A percentile compares a stretch with the other conserved stretches of the same genome.
Evolutionary conservation across 2,329 filamentous ascomycete genomes (phyloP).

Genomic region (Fusarium poae): DNA sequence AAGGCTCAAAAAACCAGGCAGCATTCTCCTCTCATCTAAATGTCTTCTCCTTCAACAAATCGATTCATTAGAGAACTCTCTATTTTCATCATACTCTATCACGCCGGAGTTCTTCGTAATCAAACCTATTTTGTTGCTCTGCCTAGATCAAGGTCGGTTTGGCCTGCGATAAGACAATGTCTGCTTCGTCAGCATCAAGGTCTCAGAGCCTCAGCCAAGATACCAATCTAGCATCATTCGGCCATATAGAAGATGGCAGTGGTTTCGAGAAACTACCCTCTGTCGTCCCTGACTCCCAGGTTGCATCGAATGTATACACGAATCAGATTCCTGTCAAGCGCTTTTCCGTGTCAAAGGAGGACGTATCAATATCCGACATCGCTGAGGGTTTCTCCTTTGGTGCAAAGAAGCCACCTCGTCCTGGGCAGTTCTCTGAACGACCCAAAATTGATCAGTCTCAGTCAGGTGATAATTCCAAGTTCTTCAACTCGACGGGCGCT

Average conservation of each 20-base stretch:
- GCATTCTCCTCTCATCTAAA: neutral
- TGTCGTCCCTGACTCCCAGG: slow-evolving; percentile 28
- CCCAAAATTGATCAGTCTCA: slow-evolving; percentile 31
- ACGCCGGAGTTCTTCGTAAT: neutral
- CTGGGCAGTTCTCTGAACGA: slow-evolving; percentile 41
- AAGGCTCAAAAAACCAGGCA: neutral
- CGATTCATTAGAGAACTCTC: neutral
- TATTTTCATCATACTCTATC: neutral
- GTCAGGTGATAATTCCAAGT: neutral
- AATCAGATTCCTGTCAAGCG: slow-evolving; percentile 16
- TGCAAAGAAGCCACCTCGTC: slow-evolving; percentile 36
- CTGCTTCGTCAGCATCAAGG: slow-evolving; percentile 1
- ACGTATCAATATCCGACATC: slow-evolving; percentile 43
- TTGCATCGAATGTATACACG: neutral
- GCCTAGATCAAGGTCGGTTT: neutral
- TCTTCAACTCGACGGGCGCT: neutral
- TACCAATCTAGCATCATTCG: slow-evolving; percentile 23
- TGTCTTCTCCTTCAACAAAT: neutral
- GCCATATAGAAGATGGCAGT: slow-evolving; percentile 19
- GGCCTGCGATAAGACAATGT: neutral
- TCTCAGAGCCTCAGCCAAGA: neutral
- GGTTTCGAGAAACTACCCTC: slow-evolving; percentile 23
- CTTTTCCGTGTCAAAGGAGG: slow-evolving; percentile 33
- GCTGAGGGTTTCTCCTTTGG: slow-evolving; percentile 44
- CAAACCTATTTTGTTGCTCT: neutral